These are phyloP conservation scores for Thermochaetoides thermophila DNA, from an alignment of 495 filamentous ascomycete genomes.

Conservation along the genomic window DNA sequence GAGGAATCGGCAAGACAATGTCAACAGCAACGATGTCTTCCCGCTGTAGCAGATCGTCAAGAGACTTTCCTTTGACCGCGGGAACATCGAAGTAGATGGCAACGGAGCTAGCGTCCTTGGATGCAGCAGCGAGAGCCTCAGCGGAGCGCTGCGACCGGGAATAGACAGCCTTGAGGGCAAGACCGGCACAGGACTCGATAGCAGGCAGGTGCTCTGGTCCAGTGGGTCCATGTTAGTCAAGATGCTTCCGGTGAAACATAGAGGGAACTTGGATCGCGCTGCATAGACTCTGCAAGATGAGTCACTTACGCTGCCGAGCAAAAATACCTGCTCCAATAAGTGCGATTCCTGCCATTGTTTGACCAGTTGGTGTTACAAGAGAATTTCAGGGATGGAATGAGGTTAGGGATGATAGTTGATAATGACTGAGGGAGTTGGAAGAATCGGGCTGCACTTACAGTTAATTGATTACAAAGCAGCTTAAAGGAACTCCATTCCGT, in stretches of 20 bases:
- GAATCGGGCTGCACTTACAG: no score
- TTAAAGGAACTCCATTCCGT: no score
- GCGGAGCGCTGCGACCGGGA: slow-evolving; percentile 39
- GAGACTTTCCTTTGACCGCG: slow-evolving; percentile 29
- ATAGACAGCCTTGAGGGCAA: slow-evolving; percentile 46
- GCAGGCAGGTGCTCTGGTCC: slow-evolving; percentile 32
- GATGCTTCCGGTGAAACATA: no score
- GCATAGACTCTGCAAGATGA: not conserved
- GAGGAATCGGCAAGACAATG: slow-evolving; percentile 49
- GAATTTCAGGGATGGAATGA: not conserved
- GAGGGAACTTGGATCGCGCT: no score
- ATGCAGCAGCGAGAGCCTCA: slow-evolving; percentile 16
- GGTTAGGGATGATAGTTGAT: not conserved
- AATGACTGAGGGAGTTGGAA: no score
- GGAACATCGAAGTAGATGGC: slow-evolving; percentile 43
- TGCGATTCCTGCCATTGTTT: slow-evolving; percentile 38
- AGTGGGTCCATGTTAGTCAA: slow-evolving; percentile 2
- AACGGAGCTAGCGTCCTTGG: slow-evolving; percentile 16
- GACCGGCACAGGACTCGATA: slow-evolving; percentile 27
- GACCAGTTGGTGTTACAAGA: no score
- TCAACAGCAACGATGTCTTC: slow-evolving; percentile 54
- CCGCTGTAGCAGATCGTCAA: slow-evolving; percentile 46
- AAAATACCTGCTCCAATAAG: slow-evolving; percentile 51
- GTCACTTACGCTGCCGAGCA: slow-evolving; percentile 20
- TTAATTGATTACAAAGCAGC: no score